These are phyloP conservation scores for Plasmodium adleri DNA, from an alignment of 169 alveolate species.

Conservation along the genomic window DNA sequence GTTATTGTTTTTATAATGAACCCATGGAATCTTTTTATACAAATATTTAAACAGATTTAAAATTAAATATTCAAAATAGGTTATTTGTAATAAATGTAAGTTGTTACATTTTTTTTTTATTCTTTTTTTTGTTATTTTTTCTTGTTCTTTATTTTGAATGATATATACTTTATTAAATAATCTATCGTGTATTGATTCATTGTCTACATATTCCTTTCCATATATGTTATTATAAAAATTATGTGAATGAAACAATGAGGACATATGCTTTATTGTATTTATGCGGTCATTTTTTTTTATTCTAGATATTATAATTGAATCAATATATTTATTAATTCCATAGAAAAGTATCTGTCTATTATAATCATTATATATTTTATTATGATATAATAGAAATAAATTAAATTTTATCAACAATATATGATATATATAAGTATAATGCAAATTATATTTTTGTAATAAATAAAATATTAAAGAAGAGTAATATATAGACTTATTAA, in stretches of 20 bases:
- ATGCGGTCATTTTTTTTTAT: slow-evolving; percentile 22
- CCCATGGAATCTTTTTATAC: slow-evolving; percentile 7
- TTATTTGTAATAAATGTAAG: neutral
- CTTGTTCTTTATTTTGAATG: neutral
- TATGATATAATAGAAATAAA: slow-evolving; percentile 25
- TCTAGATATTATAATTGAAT: slow-evolving; percentile 25
- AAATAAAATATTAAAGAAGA: slow-evolving; percentile 51
- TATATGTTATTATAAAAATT: slow-evolving; percentile 32
- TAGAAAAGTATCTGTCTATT: slow-evolving; percentile 18
- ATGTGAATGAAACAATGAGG: neutral
- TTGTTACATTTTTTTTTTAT: neutral
- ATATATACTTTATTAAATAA: slow-evolving; percentile 23
- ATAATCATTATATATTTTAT: slow-evolving; percentile 30
- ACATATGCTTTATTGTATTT: neutral
- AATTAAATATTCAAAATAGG: slow-evolving; percentile 46
- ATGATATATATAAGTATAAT: slow-evolving; percentile 47
- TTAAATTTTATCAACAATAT: slow-evolving; percentile 63
- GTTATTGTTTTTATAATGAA: neutral
- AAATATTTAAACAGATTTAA: slow-evolving; percentile 24
- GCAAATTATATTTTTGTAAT: slow-evolving; percentile 76
- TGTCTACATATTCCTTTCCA: slow-evolving; percentile 31
- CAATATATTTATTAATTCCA: slow-evolving; percentile 41
- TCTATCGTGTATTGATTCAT: neutral
- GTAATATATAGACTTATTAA: slow-evolving; percentile 66
- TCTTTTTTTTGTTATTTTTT: slow-evolving; percentile 6